A percentile compares a stretch with the other conserved stretches of the same genome.
Conservation (phyloP, 176 grass and related monocot genomes). For the Calamus simplicifolius region DNA sequence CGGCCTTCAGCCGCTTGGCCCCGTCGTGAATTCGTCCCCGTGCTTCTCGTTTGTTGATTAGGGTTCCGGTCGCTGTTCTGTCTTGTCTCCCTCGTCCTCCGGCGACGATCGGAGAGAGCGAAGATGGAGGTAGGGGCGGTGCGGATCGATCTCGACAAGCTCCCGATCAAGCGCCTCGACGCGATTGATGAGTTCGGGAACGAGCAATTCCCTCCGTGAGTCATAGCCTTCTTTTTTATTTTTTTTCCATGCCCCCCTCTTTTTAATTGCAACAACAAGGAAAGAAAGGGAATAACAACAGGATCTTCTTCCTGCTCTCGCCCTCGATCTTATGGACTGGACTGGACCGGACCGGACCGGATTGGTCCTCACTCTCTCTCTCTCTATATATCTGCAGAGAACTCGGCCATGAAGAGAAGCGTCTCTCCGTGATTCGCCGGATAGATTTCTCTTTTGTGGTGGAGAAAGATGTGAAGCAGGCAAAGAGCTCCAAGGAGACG, state of each 20-base stretch:
- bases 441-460: slow-evolving; percentile 77
- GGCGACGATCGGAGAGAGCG: too few species aligned
- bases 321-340: background rate
- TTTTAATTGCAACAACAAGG: too few species aligned
- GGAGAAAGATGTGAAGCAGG: slow-evolving; percentile 68
- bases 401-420: slow-evolving; percentile 64
- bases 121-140: slow-evolving; percentile 23
- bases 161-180: slow-evolving; percentile 83
- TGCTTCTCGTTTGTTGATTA: too few species aligned
- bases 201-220: slow-evolving; percentile 84
- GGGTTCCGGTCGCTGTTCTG: too few species aligned
- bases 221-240: background rate
- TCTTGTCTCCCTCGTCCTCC: too few species aligned
- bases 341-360: background rate
- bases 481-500: slow-evolving; percentile 41
- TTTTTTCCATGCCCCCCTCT: background rate
- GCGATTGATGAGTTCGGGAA: slow-evolving; percentile 82
- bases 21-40: too few species aligned
- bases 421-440: slow-evolving; percentile 56
- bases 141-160: slow-evolving; percentile 76
- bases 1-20: too few species aligned
- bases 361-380: background rate
- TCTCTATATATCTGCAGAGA: slow-evolving; percentile 25
- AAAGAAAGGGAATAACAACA: too few species aligned
- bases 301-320: background rate